A percentile compares a stretch with the other conserved stretches of the same genome.
Conservation (phyloP, 2,329 filamentous ascomycete genomes). For the Knufia fluminis region DNA sequence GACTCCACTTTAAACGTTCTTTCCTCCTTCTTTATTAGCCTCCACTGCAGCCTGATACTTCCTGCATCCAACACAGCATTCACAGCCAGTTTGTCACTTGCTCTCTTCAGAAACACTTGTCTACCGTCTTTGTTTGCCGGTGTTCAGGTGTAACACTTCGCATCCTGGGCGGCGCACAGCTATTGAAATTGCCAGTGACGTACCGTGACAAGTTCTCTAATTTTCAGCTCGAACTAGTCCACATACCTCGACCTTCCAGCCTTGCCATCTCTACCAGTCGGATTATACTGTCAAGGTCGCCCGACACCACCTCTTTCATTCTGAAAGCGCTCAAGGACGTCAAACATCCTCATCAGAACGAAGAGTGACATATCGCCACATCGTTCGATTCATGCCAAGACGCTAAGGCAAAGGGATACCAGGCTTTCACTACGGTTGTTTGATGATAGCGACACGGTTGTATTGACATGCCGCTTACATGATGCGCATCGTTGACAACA, state of each 20-base stretch:
- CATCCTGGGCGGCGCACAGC: not conserved
- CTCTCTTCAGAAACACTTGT: not conserved
- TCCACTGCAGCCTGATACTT: slow-evolving; percentile 8
- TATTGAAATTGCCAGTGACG: not conserved
- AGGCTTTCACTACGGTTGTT: not conserved
- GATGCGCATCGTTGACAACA: not conserved
- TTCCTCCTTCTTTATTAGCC: not conserved
- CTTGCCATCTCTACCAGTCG: not conserved
- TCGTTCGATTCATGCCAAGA: not conserved
- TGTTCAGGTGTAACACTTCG: not conserved
- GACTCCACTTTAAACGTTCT: not conserved
- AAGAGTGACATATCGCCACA: not conserved
- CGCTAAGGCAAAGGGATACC: not conserved
- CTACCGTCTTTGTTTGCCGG: not conserved
- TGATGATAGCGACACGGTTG: not conserved
- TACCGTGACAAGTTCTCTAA: not conserved
- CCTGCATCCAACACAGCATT: not conserved
- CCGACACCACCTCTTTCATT: too few species aligned
- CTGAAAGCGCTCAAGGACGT: too few species aligned
- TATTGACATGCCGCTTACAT: too few species aligned
- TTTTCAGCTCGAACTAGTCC: not conserved
- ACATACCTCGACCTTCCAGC: not conserved
- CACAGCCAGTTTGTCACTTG: not conserved
- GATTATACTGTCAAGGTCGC: too few species aligned
- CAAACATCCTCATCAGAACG: too few species aligned